Evolutionary conservation across 805 yeast genomes (phyloP), one percentile per base, ranked within the genome.

Genomic region (Metschnikowia reukaufii): DNA sequence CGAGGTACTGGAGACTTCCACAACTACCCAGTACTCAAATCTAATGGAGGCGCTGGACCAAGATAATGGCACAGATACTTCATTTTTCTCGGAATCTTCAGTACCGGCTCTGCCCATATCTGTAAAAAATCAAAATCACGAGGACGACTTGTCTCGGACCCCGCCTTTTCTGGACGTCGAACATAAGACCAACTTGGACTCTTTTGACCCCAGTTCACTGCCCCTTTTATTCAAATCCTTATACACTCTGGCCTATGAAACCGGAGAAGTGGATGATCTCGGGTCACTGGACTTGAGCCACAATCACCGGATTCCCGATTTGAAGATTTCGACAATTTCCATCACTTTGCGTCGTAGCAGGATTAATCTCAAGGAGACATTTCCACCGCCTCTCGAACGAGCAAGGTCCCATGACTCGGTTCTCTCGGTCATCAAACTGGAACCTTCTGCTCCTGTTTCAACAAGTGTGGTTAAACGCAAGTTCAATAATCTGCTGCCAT

Each of bases 401-500:
- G 54, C 72, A 3, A 55, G 45, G 7, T 60, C 69, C 2, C 60
- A 57, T 41, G 67, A 65, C 33, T 61, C 66, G 25, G 47, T 51
- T 25, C 58, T 52, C 42, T 51, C 52, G 18, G 48, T 41, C 17
- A 27, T 16, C 18, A 38, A 34, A 36, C n/a, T 4, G 12, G 13
- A 17, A n/a, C 15, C 27, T 15, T 20, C 41, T n/a, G 12, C 33
- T 10, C 21, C 36, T 29, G 15, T n/a, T 5, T 18, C 39, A 15
- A 35, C 17, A 19, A 27, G 17, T 18, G 19, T 19, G 9, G 21
- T 41, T 29, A 31, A 27, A 36, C 37, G 50, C 32, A 63, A 63
- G 42, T 70, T 70, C 51, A 74, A 70, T 45, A 71, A 71, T 48
- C 76, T 0, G 64, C 63, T 9, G 65, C 60, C 16, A 62, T 52